These are phyloP conservation scores for Gloeophyllum trabeum DNA, from an alignment of 768 basidiomycete species.

Conservation along the genomic window DNA sequence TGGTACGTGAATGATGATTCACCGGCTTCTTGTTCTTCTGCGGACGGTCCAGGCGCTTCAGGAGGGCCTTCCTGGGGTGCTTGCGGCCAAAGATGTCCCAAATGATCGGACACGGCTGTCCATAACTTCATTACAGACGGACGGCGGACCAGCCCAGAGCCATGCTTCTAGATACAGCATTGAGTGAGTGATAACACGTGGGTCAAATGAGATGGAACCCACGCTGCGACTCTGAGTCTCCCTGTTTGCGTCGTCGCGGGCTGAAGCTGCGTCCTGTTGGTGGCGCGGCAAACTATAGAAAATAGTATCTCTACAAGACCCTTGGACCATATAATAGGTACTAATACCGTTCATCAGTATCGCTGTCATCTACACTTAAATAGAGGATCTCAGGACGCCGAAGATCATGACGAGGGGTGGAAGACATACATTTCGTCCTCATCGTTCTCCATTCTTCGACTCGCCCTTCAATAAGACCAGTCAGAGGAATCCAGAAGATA, in stretches of 20 bases:
- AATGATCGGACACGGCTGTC: too few species aligned
- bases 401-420: not conserved
- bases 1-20: too few species aligned
- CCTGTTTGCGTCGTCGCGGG: not conserved
- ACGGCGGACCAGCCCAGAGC: too few species aligned
- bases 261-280: not conserved
- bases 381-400: not conserved
- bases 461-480: too few species aligned
- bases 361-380: not conserved
- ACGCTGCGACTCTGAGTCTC: not conserved
- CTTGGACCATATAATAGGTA: not conserved
- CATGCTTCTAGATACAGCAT: too few species aligned
- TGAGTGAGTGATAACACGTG: not conserved
- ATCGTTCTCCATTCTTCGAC: too few species aligned
- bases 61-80: too few species aligned
- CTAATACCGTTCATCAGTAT: too few species aligned
- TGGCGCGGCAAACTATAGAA: not conserved
- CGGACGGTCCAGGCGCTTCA: too few species aligned
- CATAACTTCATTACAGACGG: too few species aligned
- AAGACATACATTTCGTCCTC: not conserved
- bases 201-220: not conserved
- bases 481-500: not conserved
- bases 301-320: not conserved
- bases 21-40: too few species aligned
- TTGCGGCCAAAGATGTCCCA: too few species aligned